phyloP scores from a whole-genome alignment of 2,329 filamentous ascomycete genomes.

The Hypocrella siamensis region DNA sequence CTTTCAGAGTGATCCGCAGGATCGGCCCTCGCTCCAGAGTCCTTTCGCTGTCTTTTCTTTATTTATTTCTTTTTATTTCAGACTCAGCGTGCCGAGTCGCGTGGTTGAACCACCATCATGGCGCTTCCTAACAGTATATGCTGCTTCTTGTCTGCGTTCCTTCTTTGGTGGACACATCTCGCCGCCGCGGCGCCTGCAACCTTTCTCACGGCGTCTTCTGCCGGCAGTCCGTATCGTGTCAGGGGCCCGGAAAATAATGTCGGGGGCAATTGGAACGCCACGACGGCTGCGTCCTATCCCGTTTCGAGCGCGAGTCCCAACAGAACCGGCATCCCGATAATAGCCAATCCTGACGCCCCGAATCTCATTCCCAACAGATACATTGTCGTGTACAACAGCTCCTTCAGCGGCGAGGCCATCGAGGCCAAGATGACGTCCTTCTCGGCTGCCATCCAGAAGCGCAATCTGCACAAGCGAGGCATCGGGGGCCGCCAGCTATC shows the following conservation, averaged over 20 bases:
- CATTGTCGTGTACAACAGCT: constrained; percentile 49
- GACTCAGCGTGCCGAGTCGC: no score
- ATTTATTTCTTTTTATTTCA: no score
- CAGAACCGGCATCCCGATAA: constrained; percentile 23
- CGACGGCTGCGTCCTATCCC: neutral
- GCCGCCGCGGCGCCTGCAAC: no score
- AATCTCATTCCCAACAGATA: constrained; percentile 40
- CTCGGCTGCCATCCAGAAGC: constrained; percentile 34
- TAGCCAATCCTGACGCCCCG: constrained; percentile 31
- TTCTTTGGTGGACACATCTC: no score
- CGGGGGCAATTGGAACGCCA: neutral
- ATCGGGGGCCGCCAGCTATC: constrained; percentile 31
- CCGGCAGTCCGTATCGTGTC: no score
- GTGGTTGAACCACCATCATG: no score
- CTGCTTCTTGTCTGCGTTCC: no score
- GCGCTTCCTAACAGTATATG: no score
- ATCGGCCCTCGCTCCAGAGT: neutral
- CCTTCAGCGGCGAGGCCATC: constrained; percentile 30
- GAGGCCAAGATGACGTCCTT: constrained; percentile 32
- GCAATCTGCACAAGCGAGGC: constrained; percentile 38
- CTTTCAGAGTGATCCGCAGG: constrained; percentile 1
- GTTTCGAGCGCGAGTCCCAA: neutral
- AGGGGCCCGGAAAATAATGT: no score
- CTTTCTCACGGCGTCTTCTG: no score
- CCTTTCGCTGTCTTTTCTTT: neutral